Evolutionary conservation across 2,329 filamentous ascomycete species (phyloP).

Genomic region (Penicillium thymicola): DNA sequence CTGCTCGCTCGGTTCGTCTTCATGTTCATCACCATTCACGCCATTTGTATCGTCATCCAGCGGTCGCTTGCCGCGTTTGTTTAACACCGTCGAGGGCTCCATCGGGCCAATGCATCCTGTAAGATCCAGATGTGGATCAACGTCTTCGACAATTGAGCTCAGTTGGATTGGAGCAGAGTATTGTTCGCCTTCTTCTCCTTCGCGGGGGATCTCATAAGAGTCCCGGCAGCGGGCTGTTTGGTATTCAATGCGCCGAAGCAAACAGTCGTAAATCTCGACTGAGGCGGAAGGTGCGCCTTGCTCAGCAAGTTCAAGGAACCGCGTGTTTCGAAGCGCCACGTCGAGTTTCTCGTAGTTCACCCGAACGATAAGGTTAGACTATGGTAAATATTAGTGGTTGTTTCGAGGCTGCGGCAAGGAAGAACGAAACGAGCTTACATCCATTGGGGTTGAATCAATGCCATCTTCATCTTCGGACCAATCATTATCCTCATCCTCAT

Average conservation of each 20-base stretch:
- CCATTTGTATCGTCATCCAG: conserved; percentile 25
- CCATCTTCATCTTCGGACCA: conserved; percentile 37
- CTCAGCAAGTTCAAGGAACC: conserved; percentile 69
- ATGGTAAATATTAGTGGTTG: conserved; percentile 12
- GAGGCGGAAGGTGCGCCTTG: conserved; percentile 70
- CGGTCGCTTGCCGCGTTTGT: conserved; percentile 32
- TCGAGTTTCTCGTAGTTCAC: conserved; percentile 83
- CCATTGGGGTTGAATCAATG: conserved; percentile 36
- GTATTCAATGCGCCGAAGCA: conserved; percentile 68
- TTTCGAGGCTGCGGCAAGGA: conserved; percentile 8
- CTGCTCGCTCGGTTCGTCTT: conserved; percentile 32
- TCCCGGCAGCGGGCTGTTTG: conserved; percentile 65
- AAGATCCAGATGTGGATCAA: conserved; percentile 39
- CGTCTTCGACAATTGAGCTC: conserved; percentile 34
- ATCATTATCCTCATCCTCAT: conserved; percentile 34
- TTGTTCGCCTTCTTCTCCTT: conserved; percentile 42
- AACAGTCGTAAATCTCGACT: conserved; percentile 70
- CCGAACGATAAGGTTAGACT: conserved; percentile 71
- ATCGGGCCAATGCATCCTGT: conserved; percentile 35
- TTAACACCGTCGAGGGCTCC: conserved; percentile 23
- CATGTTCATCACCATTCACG: conserved; percentile 47
- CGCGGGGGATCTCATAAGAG: conserved; percentile 35
- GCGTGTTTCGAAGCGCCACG: conserved; percentile 76
- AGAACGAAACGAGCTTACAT: conserved; percentile 28
- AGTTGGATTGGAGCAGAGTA: conserved; percentile 37